Conservation (phyloP, 306 rosid species). For the Calophaca sinica region DNA sequence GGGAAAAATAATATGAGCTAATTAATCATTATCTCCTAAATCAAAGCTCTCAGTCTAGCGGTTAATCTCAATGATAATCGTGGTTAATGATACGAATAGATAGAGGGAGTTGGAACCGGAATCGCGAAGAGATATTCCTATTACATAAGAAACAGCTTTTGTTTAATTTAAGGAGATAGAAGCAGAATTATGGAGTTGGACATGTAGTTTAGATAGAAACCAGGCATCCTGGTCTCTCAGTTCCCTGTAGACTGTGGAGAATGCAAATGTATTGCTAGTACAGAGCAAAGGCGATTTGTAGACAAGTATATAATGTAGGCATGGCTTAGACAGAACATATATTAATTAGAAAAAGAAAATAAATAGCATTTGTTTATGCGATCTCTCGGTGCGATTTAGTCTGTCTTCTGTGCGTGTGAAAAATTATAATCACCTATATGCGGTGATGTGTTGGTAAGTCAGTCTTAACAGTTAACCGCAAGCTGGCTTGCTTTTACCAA, state of each 20-base stretch:
- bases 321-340: slow-evolving; percentile 30
- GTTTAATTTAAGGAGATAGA: slow-evolving; percentile 43
- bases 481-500: not conserved
- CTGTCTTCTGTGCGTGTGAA: slow-evolving; percentile 17
- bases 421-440: not conserved
- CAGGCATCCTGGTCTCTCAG: slow-evolving; percentile 42
- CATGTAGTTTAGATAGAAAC: slow-evolving; percentile 50
- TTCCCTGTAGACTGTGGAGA: slow-evolving; percentile 25
- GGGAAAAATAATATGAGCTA: slow-evolving; percentile 26
- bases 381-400: slow-evolving; percentile 6
- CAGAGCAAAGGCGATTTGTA: slow-evolving; percentile 39
- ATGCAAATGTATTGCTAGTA: slow-evolving; percentile 43
- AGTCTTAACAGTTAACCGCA: not conserved
- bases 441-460: not conserved
- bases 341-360: slow-evolving; percentile 31
- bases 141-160: slow-evolving; percentile 40
- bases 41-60: slow-evolving; percentile 21
- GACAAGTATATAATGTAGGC: slow-evolving; percentile 43
- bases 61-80: slow-evolving; percentile 36
- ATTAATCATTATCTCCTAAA: slow-evolving; percentile 33
- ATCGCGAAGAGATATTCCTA: slow-evolving; percentile 43
- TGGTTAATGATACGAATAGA: slow-evolving; percentile 33
- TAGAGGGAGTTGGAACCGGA: slow-evolving; percentile 46
- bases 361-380: slow-evolving; percentile 37
- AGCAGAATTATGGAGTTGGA: slow-evolving; percentile 45